Percentiles rank a stretch among this genome's conserved stretches.
Evolutionary conservation across 805 yeast genomes (phyloP).

Genomic region (Yarrowia sp.): DNA sequence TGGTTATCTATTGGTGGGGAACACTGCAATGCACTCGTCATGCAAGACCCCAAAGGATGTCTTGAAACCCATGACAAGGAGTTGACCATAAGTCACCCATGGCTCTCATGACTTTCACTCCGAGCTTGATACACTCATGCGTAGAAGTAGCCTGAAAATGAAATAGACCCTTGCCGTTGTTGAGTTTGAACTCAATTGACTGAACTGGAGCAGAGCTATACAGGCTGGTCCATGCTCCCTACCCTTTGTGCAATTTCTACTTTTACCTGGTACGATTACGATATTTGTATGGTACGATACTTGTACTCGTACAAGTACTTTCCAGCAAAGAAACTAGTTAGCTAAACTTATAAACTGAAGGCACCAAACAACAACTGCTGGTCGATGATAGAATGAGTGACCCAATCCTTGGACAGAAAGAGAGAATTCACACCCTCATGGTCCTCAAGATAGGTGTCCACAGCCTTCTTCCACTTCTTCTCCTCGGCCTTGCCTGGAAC

Average conservation of each 20-base stretch:
- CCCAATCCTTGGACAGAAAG: constrained; percentile 21
- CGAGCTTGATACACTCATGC: neutral
- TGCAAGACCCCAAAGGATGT: neutral
- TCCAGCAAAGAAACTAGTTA: neutral
- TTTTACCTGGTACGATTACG: too few relatives aligned
- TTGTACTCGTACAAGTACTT: too few relatives aligned
- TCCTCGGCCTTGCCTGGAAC: constrained; percentile 19
- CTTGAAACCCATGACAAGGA: neutral
- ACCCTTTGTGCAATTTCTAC: too few relatives aligned
- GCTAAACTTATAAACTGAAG: neutral
- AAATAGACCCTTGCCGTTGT: neutral
- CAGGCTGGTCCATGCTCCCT: too few relatives aligned
- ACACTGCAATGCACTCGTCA: neutral
- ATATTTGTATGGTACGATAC: too few relatives aligned
- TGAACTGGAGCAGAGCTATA: too few relatives aligned
- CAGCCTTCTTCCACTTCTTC: constrained; percentile 11
- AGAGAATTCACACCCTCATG: neutral
- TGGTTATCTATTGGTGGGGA: neutral
- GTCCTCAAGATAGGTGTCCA: neutral
- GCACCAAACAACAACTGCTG: neutral
- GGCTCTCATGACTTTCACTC: neutral
- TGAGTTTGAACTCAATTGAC: neutral
- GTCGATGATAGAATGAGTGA: constrained; percentile 14
- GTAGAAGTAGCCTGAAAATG: neutral
- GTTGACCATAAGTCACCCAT: neutral